Percentiles rank a stretch among this genome's conserved stretches.
Conservation (phyloP, 805 yeast genomes). For the Cyberlindnera maritima region DNA sequence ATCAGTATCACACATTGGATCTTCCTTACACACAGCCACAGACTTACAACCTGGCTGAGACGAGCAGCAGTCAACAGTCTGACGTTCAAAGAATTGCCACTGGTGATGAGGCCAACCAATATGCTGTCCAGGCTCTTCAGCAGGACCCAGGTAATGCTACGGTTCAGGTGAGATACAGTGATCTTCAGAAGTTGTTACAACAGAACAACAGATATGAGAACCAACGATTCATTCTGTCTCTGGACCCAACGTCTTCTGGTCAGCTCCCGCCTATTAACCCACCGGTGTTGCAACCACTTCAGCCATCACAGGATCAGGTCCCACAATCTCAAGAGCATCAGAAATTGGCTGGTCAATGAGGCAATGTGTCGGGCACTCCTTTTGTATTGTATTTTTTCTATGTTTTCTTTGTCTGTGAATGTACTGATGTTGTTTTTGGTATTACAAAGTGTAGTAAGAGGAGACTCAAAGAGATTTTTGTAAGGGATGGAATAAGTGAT, state of each 20-base stretch:
- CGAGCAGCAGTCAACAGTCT: neutral
- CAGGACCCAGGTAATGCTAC: slow-evolving; percentile 6
- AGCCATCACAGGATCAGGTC: neutral
- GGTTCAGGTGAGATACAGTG: slow-evolving; percentile 12
- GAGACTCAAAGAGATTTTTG: too few relatives aligned
- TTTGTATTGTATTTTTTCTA: neutral
- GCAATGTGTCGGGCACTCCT: too few relatives aligned
- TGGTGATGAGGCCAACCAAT: slow-evolving; percentile 3
- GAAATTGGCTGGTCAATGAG: too few relatives aligned
- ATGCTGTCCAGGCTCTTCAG: slow-evolving; percentile 8
- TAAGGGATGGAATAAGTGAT: too few relatives aligned
- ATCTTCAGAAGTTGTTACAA: slow-evolving; percentile 12
- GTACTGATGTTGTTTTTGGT: too few relatives aligned
- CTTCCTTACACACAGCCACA: slow-evolving; percentile 4
- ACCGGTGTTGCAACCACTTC: neutral
- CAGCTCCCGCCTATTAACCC: neutral
- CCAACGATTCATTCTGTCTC: slow-evolving; percentile 9
- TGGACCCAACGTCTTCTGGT: neutral
- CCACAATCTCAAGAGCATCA: neutral
- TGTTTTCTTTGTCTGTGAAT: too few relatives aligned
- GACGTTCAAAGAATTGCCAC: neutral
- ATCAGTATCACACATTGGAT: slow-evolving; percentile 5
- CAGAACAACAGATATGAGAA: slow-evolving; percentile 6
- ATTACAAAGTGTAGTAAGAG: too few relatives aligned
- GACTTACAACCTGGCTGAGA: neutral